Conservation (phyloP, 2,329 filamentous ascomycete species). For the Clonostachys chloroleuca region DNA sequence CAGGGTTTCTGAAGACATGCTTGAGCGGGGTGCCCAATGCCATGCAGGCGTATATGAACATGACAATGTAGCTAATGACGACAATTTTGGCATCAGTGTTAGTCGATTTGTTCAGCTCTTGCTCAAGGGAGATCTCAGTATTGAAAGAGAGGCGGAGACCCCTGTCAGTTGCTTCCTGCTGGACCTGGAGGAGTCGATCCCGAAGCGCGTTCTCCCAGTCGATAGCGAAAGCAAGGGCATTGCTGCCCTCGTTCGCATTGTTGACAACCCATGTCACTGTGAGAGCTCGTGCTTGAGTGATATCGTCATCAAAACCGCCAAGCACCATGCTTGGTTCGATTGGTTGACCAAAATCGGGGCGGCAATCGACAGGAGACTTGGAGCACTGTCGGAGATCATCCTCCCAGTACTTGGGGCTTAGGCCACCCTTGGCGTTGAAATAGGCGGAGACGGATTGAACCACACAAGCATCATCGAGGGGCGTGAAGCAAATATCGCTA, state of each 20-base stretch:
- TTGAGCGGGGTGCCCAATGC: constrained; percentile 82
- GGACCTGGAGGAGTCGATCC: constrained; percentile 68
- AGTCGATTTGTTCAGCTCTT: constrained; percentile 95
- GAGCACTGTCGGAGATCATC: constrained; percentile 69
- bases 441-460: constrained; percentile 91
- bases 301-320: constrained; percentile 69
- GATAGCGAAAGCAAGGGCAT: constrained; percentile 68
- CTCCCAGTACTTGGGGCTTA: constrained; percentile 57
- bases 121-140: constrained; percentile 89
- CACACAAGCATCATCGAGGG: constrained; percentile 82
- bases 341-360: constrained; percentile 85
- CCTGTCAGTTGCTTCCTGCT: constrained; percentile 71
- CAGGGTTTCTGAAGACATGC: constrained; percentile 76
- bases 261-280: constrained; percentile 94
- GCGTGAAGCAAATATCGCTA: constrained; percentile 90
- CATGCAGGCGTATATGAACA: constrained; percentile 96
- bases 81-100: constrained; percentile 98
- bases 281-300: constrained; percentile 72
- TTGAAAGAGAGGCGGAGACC: constrained; percentile 90
- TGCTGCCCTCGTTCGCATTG: constrained; percentile 73
- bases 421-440: constrained; percentile 58
- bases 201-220: constrained; percentile 86
- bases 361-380: constrained; percentile 75
- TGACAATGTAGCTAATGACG: constrained; percentile 93
- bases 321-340: constrained; percentile 82